Evolutionary conservation across 257 asterid species (phyloP).

Genomic region (Salvia splendens): DNA sequence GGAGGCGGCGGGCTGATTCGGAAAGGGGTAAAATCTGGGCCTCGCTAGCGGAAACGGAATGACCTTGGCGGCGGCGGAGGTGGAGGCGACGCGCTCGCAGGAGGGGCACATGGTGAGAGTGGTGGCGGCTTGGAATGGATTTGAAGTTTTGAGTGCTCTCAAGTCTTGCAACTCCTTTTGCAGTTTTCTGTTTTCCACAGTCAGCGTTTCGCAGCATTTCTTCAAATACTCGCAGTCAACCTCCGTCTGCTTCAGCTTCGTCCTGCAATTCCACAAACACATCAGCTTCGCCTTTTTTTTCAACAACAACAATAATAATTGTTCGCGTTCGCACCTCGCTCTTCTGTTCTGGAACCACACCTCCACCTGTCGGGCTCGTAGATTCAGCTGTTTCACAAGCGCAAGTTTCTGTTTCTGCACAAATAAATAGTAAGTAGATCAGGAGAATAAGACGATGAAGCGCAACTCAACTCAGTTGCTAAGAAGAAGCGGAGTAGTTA

Average conservation of each 20-base stretch:
- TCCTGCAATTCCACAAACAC: slow-evolving; percentile 40
- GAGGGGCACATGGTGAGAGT: slow-evolving; percentile 93
- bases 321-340: slow-evolving; percentile 55
- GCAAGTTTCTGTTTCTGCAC: slow-evolving; percentile 76
- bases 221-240: slow-evolving; percentile 72
- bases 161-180: slow-evolving; percentile 77
- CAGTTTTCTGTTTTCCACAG: slow-evolving; percentile 65
- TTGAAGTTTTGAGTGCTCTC: slow-evolving; percentile 64
- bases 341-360: slow-evolving; percentile 96
- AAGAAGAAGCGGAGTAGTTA: slow-evolving; percentile 30
- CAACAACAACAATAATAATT: not conserved
- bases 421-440: not conserved
- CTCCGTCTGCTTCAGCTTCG: slow-evolving; percentile 87
- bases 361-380: slow-evolving; percentile 83
- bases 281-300: not conserved
- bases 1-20: too few species aligned
- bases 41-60: too few species aligned
- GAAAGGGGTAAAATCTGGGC: too few species aligned
- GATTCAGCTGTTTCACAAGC: slow-evolving; percentile 81
- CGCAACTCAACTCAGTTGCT: too few species aligned
- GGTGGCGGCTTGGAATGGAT: slow-evolving; percentile 86
- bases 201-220: slow-evolving; percentile 70
- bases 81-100: slow-evolving; percentile 47
- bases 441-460: not conserved
- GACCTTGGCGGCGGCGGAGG: too few species aligned